A percentile compares a stretch with the other conserved stretches of the same genome.
Evolutionary conservation across 2,329 filamentous ascomycete species (phyloP).

Genomic region (Fusarium pininemorale): DNA sequence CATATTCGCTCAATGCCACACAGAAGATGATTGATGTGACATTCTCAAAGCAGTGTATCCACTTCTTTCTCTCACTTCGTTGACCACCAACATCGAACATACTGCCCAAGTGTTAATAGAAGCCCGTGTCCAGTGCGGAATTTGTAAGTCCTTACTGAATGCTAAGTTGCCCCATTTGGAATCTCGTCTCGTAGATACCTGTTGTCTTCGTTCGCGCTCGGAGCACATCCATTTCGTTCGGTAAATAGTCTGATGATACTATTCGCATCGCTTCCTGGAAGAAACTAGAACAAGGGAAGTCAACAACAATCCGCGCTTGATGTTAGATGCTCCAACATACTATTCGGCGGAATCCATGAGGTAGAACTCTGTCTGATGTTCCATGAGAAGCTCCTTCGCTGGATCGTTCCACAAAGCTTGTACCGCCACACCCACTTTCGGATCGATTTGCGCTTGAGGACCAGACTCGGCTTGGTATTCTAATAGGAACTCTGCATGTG

Average conservation of each 20-base stretch:
- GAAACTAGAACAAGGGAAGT: constrained; percentile 69
- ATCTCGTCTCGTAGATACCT: constrained; percentile 98
- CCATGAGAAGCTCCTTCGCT: constrained; percentile 82
- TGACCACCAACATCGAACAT: constrained; percentile 99
- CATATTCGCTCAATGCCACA: constrained; percentile 96
- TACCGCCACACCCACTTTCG: constrained; percentile 83
- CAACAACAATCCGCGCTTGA: constrained; percentile 1
- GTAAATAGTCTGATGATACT: constrained; percentile 84
- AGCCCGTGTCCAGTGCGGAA: neutral
- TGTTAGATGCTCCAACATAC: constrained; percentile 62
- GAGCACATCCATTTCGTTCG: constrained; percentile 93
- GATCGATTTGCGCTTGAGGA: constrained; percentile 84
- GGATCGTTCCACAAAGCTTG: constrained; percentile 91
- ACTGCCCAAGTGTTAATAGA: constrained; percentile 58
- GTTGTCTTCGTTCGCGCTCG: constrained; percentile 97
- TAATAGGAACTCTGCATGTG: constrained; percentile 80
- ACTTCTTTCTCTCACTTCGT: constrained; percentile 97
- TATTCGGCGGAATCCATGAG: constrained; percentile 99
- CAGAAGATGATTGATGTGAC: constrained; percentile 99
- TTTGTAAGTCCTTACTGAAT: constrained; percentile 81
- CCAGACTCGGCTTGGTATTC: constrained; percentile 92
- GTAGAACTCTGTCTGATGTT: constrained; percentile 97
- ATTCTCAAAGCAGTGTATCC: constrained; percentile 99
- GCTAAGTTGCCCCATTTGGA: constrained; percentile 97
- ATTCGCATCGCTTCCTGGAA: constrained; percentile 93